A percentile compares a stretch with the other conserved stretches of the same genome.
These are phyloP conservation scores for Aphanomyces astaci DNA, from an alignment of 352 stramenopile species.

Conservation along the genomic window DNA sequence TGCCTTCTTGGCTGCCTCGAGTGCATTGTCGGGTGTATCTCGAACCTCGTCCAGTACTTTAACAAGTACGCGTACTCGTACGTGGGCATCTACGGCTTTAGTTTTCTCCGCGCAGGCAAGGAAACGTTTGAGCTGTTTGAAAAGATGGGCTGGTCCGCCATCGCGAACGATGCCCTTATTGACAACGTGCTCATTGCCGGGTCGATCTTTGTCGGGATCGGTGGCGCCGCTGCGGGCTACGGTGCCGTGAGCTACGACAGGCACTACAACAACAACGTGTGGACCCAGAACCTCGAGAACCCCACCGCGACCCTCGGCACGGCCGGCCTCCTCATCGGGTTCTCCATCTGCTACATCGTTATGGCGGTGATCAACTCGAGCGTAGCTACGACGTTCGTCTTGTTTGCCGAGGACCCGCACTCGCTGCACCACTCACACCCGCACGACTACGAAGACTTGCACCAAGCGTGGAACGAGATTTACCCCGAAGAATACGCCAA, in stretches of 20 bases:
- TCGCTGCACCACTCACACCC: constrained; percentile 61
- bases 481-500: constrained; percentile 77
- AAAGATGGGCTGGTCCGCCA: constrained; percentile 48
- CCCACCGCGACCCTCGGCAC: constrained; percentile 5
- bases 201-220: constrained; percentile 48
- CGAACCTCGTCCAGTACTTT: constrained; percentile 65
- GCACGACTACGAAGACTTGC: constrained; percentile 56
- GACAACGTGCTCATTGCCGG: constrained; percentile 58
- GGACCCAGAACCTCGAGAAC: constrained; percentile 37
- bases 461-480: constrained; percentile 69
- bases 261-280: constrained; percentile 29
- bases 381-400: constrained; percentile 10
- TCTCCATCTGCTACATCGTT: constrained; percentile 16
- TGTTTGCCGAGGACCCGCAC: constrained; percentile 27
- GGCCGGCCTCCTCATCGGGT: constrained; percentile 6
- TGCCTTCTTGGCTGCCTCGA: constrained; percentile 42
- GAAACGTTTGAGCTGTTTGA: constrained; percentile 50
- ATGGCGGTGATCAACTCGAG: constrained; percentile 15
- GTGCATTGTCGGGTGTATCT: constrained; percentile 50
- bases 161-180: constrained; percentile 65
- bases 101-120: constrained; percentile 45
- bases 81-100: constrained; percentile 64
- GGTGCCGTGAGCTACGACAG: constrained; percentile 30
- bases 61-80: constrained; percentile 71
- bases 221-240: constrained; percentile 40